Base-by-base conservation (phyloP, 768 basidiomycete species). In the Lactarius sp. region DNA sequence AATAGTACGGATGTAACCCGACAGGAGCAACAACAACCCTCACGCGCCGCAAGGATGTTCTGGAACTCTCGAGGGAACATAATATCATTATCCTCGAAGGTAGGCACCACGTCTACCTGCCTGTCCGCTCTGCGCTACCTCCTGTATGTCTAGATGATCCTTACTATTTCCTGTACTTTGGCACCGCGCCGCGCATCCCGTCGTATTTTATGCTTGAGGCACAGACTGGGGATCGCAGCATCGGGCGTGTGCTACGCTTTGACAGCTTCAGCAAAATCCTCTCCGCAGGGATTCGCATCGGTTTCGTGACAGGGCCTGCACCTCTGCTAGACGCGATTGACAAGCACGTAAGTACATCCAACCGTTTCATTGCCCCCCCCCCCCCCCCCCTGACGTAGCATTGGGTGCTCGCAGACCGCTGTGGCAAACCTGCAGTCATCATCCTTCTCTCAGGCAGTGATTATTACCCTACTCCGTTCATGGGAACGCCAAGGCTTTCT, bases 211-310 rank as follows among this genome's bases (percentile, higher is more conserved):
- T 83, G 44, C 80, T 96, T 42, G 94, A 97, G 73, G 62, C 78
- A 77, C 13, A 80, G 84, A 57, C 81, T 83, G 66, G 78, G 81
- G 42, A 82, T 85, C 42, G 27, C 41, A 60, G 34, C 68, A 80
- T 83, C 27, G 94, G 94, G 3, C 83, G 87, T 13, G 92, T 96
- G 44, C 69, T 96, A 20, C 84, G 94, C 46, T 93, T 96, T 72
- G 94, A 97, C 72, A 92, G 90, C 71, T 79, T 96, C 59, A 92
- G 89, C 59, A 97, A 97, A 77, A 78, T 95, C 49, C 78, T 87
- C 22, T 86, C 85, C 18, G 81, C 86, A 22, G 90, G 91, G 13
- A 83, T 92, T 70, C 85, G 90, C 20, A 79, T 94, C 64, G 94
- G 93, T 8, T 94, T 90, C 71, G 85, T 83, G 3, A 85, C 87